Conservation (phyloP, 2,329 filamentous ascomycete species). For the Huntiella savannae region DNA sequence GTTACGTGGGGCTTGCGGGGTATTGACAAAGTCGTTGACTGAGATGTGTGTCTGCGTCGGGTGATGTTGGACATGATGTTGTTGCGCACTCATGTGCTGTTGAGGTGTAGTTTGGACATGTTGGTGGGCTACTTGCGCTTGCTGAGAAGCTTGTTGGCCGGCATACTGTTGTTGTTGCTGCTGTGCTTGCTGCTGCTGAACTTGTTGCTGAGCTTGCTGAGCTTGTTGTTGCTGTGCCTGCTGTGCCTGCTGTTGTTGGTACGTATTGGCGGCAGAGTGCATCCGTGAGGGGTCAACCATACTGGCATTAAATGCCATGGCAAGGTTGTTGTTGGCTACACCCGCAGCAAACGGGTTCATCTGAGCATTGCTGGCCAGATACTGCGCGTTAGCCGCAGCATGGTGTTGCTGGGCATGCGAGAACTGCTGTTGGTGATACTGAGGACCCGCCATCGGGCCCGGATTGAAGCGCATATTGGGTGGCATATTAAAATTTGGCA, state of each 20-base stretch:
- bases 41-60: constrained; percentile 15
- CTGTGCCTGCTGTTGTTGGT: constrained; percentile 30
- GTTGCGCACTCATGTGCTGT: constrained; percentile 25
- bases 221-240: too few species aligned
- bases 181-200: constrained; percentile 17
- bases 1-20: constrained; percentile 24
- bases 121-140: constrained; percentile 24
- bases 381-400: constrained; percentile 47
- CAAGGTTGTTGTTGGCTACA: constrained; percentile 35
- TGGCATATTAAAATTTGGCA: constrained; percentile 8
- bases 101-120: constrained; percentile 16
- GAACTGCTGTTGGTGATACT: constrained; percentile 27
- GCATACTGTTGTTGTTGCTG: constrained; percentile 7
- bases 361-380: constrained; percentile 48
- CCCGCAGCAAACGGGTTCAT: constrained; percentile 42
- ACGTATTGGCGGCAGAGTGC: constrained; percentile 8
- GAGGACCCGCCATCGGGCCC: constrained; percentile 19
- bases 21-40: constrained; percentile 23
- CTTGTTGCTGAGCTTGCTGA: constrained; percentile 16
- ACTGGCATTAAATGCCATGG: constrained; percentile 33
- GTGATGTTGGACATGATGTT: constrained; percentile 26
- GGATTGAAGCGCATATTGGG: constrained; percentile 21
- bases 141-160: constrained; percentile 18
- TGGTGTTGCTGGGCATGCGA: constrained; percentile 32
- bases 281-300: constrained; percentile 12